Base-by-base conservation (phyloP, 768 basidiomycete genomes). In the Pleurotus salmoneostramineus region DNA sequence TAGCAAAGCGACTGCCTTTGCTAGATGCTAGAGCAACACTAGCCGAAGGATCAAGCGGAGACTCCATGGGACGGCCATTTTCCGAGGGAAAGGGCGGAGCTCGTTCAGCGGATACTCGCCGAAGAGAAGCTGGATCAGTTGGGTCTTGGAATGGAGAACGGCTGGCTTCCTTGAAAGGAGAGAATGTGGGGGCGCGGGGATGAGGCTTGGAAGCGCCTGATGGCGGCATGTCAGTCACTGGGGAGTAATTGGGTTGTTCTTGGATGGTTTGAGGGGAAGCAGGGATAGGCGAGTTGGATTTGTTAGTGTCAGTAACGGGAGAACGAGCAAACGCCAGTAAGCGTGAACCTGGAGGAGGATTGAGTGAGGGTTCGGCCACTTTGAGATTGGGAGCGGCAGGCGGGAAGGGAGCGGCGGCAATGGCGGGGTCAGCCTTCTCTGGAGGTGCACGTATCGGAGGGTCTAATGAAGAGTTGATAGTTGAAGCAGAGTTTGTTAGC, bases 1-100 rank as follows among this genome's bases (percentile, higher is more conserved):
- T 93, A 34, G 90, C 91, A 68, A 93, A 89, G 37, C 91, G 85
- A 66, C 91, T 93, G 42, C 91, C 91, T 69, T 87, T 91, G 27
- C 77, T 78, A 34, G 76, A 72, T 11, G 82, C 75, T 65, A 81
- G 74, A 51, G 58, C 37, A 40, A 58, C 62, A 66, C 69, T 55
- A 43, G 52, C 52, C 5, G 52, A 42, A 5, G 36, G 57, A 60
- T 58, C 46, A 56, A 11, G 6, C 2, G 44, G 3, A 58, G 21
- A 48, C 4, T 54, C 44, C 15, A 57, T 6, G 46, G 17, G 44
- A 43, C 21, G 27, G 40, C 37, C 50, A 27, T 59, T 37, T 7
- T 56, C 47, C 5, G 54, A 15, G 48, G 21, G 51, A 21, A 5
- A 33, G 31, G 57, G 58, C 32, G 61, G 36, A 34, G 62, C 45